A percentile compares a stretch with the other conserved stretches of the same genome.
Evolutionary conservation across 257 asterid genomes (phyloP).

Genomic region (Scutellaria barbata): DNA sequence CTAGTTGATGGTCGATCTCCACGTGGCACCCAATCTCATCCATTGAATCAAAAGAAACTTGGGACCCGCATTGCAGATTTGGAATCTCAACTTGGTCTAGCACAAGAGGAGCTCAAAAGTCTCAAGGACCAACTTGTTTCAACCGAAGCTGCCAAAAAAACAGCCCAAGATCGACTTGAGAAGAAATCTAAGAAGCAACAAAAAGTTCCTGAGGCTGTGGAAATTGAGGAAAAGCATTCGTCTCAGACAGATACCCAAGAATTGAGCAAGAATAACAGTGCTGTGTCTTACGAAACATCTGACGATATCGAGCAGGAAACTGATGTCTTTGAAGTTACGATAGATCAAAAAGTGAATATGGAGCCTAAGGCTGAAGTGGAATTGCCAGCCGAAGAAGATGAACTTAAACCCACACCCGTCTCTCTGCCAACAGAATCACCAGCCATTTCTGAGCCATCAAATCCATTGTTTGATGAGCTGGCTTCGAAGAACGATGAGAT

Average conservation of each 20-base stretch:
- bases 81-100: constrained; percentile 95
- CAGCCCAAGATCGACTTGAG: constrained; percentile 64
- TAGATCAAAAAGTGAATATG: constrained; percentile 42
- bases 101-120: constrained; percentile 80
- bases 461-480: constrained; percentile 49
- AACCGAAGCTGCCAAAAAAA: constrained; percentile 60
- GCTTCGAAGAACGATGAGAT: constrained; percentile 62
- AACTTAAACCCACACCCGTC: constrained; percentile 34
- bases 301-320: constrained; percentile 66
- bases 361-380: constrained; percentile 44
- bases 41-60: constrained; percentile 70
- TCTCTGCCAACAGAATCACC: constrained; percentile 36
- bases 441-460: constrained; percentile 39
- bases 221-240: constrained; percentile 42
- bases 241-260: constrained; percentile 30
- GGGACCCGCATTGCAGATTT: constrained; percentile 89
- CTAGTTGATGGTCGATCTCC: constrained; percentile 63
- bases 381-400: constrained; percentile 44
- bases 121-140: constrained; percentile 74
- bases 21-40: constrained; percentile 58
- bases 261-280: constrained; percentile 33
- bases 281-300: constrained; percentile 30
- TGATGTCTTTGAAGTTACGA: constrained; percentile 79
- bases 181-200: constrained; percentile 61
- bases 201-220: constrained; percentile 35